Conservation (phyloP, 2,329 filamentous ascomycete species). For the Neopestalotiopsis rosae region DNA sequence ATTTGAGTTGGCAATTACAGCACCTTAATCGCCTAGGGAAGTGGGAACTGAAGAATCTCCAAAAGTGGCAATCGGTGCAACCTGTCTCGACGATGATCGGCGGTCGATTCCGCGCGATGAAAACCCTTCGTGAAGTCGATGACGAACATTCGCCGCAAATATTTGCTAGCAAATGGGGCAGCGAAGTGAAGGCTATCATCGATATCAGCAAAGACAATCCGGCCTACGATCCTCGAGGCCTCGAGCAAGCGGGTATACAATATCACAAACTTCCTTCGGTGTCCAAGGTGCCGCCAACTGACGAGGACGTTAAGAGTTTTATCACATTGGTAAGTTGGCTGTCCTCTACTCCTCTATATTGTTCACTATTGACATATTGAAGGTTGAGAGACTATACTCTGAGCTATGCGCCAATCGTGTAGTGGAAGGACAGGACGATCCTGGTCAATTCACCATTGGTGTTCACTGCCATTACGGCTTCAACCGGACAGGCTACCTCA, state of each 20-base stretch:
- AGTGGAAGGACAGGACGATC: conserved; percentile 40
- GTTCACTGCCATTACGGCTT: conserved; percentile 97
- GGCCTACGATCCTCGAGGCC: conserved; percentile 79
- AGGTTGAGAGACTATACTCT: conserved; percentile 65
- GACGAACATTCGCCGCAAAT: conserved; percentile 76
- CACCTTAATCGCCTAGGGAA: conserved; percentile 89
- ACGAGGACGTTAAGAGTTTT: conserved; percentile 56
- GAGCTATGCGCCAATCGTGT: conserved; percentile 32
- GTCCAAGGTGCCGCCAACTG: conserved; percentile 82
- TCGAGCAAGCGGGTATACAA: conserved; percentile 69
- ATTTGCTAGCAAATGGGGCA: conserved; percentile 62
- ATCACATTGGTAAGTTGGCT: conserved; percentile 47
- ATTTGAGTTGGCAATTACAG: conserved; percentile 88
- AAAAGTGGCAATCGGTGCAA: conserved; percentile 83
- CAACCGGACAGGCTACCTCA: conserved; percentile 90
- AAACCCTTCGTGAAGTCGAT: conserved; percentile 90
- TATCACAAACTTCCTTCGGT: conserved; percentile 92
- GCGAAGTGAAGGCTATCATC: conserved; percentile 75
- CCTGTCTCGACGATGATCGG: conserved; percentile 82
- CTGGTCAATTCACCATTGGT: conserved; percentile 59
- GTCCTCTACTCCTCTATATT: neutral
- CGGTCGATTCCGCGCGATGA: conserved; percentile 84
- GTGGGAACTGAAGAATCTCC: conserved; percentile 97
- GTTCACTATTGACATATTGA: conserved; percentile 13
- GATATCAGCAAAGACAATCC: conserved; percentile 92